phyloP scores from a whole-genome alignment of 306 rosid genomes.

The Acmispon strigosus region DNA sequence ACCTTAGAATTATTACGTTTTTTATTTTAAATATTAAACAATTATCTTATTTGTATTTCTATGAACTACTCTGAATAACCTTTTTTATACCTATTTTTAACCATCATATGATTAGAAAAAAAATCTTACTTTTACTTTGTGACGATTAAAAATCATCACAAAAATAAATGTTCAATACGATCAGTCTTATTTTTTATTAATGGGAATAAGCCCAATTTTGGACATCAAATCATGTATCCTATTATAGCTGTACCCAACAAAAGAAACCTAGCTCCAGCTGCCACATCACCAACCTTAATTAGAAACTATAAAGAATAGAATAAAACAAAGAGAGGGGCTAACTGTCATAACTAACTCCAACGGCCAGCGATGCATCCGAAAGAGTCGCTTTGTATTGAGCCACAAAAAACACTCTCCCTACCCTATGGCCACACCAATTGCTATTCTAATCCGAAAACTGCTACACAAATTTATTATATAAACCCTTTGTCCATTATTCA shows the following conservation, averaged over 20 bases:
- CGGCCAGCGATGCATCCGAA: conserved; percentile 3
- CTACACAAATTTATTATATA: conserved; percentile 15
- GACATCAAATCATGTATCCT: background rate
- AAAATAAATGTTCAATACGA: too few species aligned
- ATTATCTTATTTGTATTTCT: too few species aligned
- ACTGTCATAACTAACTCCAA: conserved; percentile 17
- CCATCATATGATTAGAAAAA: too few species aligned
- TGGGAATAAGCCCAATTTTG: background rate
- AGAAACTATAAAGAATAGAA: background rate
- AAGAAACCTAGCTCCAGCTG: background rate
- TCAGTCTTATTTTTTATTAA: too few species aligned
- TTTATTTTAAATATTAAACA: too few species aligned
- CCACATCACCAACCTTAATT: background rate
- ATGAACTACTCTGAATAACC: too few species aligned
- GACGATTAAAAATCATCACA: too few species aligned
- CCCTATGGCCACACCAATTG: background rate
- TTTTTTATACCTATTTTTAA: too few species aligned
- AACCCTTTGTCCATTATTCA: background rate
- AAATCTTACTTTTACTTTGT: too few species aligned
- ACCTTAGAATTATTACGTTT: too few species aligned
- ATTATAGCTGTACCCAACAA: background rate
- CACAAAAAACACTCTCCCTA: background rate
- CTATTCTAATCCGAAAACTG: background rate
- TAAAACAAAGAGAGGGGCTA: background rate
- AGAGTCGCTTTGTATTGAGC: background rate